phyloP scores from a whole-genome alignment of 202 grass and related monocot species.

The Zizania palustris region DNA sequence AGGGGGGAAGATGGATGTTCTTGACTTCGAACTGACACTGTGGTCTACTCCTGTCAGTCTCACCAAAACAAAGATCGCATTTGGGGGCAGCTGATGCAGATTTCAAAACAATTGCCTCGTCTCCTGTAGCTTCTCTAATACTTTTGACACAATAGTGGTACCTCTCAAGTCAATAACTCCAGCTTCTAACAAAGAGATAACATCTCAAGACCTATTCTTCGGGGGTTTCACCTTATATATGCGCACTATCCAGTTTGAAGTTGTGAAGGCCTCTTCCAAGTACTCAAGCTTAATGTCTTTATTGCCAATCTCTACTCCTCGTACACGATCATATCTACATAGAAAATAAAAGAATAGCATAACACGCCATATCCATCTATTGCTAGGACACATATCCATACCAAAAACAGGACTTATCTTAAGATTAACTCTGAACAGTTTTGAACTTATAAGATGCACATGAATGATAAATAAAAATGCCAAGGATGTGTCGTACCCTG shows the following conservation, averaged over 20 bases:
- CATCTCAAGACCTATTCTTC: conserved; percentile 86
- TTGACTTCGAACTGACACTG: conserved; percentile 28
- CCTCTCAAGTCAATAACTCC: conserved; percentile 11
- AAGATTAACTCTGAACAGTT: neutral
- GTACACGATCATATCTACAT: conserved; percentile 84
- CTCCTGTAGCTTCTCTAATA: conserved; percentile 20
- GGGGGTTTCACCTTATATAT: conserved; percentile 99
- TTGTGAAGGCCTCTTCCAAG: conserved; percentile 97
- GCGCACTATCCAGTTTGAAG: conserved; percentile 97
- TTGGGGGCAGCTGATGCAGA: conserved; percentile 1
- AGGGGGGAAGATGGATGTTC: conserved; percentile 18
- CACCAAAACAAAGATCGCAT: conserved; percentile 30
- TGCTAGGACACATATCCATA: neutral
- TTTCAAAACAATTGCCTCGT: conserved; percentile 11
- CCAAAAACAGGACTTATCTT: neutral
- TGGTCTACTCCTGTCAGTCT: conserved; percentile 33
- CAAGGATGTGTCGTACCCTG: conserved; percentile 62
- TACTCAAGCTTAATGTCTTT: conserved; percentile 97
- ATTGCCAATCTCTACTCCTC: conserved; percentile 98
- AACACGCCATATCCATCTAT: neutral
- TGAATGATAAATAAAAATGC: neutral
- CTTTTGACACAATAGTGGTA: conserved; percentile 36
- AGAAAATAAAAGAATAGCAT: conserved; percentile 17
- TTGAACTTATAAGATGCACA: conserved; percentile 7
- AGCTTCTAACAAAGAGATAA: neutral